phyloP scores from a whole-genome alignment of 495 filamentous ascomycete genomes.

The Xylaria longipes region DNA sequence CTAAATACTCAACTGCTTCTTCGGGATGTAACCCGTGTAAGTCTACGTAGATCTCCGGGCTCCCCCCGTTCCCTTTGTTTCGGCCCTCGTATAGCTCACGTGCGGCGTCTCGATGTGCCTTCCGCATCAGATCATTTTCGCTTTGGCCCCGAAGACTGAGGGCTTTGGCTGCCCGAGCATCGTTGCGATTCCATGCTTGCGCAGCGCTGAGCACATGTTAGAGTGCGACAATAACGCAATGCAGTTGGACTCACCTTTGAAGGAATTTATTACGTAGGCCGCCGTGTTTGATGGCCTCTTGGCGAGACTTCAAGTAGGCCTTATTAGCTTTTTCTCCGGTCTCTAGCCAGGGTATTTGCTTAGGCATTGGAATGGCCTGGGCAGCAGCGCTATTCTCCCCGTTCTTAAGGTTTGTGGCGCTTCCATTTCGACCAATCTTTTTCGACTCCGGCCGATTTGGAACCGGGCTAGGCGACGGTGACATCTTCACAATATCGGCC shows the following conservation, averaged over 20 bases:
- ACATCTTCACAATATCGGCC: conserved; percentile 94
- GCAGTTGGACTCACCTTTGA: conserved; percentile 70
- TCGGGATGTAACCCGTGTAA: conserved; percentile 96
- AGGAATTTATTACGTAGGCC: conserved; percentile 96
- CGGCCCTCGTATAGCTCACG: conserved; percentile 92
- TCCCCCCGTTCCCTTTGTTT: conserved; percentile 69
- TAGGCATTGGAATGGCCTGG: conserved; percentile 81
- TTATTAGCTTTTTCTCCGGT: conserved; percentile 91
- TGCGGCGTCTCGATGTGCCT: conserved; percentile 94
- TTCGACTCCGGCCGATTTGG: conserved; percentile 55
- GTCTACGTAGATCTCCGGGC: conserved; percentile 88
- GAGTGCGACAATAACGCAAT: conserved; percentile 1
- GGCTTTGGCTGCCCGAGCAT: conserved; percentile 94
- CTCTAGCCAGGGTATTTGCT: conserved; percentile 96
- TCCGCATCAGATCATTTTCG: conserved; percentile 96
- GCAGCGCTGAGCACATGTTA: conserved; percentile 70
- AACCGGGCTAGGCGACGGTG: conserved; percentile 57
- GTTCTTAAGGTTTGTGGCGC: conserved; percentile 59
- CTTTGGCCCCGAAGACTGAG: conserved; percentile 91
- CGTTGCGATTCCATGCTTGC: conserved; percentile 99
- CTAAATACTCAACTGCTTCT: conserved; percentile 94
- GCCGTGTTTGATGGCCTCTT: conserved; percentile 95
- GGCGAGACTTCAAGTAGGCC: conserved; percentile 90
- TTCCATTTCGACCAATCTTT: conserved; percentile 59
- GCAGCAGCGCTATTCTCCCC: conserved; percentile 83